phyloP scores from a whole-genome alignment of 2,329 filamentous ascomycete species.

The Corynespora cassiicola region DNA sequence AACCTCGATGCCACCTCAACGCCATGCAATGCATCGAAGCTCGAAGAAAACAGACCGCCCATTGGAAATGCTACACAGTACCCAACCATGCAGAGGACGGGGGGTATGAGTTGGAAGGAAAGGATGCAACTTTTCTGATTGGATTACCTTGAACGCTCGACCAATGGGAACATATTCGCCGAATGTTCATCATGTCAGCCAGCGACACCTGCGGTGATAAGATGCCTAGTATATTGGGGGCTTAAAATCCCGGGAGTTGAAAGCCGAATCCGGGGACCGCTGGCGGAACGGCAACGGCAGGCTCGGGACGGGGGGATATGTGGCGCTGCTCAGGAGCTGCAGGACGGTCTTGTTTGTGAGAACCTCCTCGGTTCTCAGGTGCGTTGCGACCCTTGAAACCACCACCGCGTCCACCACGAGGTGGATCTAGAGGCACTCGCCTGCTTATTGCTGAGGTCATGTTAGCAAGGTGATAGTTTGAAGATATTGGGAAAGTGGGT shows the following conservation, averaged over 20 bases:
- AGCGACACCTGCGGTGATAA: too few species aligned
- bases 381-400: too few species aligned
- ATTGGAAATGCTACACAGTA: slow-evolving; percentile 7
- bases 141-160: slow-evolving; percentile 1
- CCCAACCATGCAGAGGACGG: slow-evolving; percentile 1
- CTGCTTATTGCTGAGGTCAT: slow-evolving; percentile 36
- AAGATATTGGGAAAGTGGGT: too few species aligned
- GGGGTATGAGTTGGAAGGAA: background rate
- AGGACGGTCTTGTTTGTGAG: slow-evolving; percentile 36
- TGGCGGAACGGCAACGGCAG: slow-evolving; percentile 58
- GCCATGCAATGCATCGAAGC: slow-evolving; percentile 21
- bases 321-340: slow-evolving; percentile 37
- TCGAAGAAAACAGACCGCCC: slow-evolving; percentile 1
- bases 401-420: slow-evolving; percentile 21
- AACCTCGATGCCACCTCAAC: too few species aligned
- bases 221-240: slow-evolving; percentile 1
- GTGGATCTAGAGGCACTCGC: slow-evolving; percentile 39
- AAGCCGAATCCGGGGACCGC: slow-evolving; percentile 64
- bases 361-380: slow-evolving; percentile 31
- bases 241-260: slow-evolving; percentile 45
- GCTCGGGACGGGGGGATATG: slow-evolving; percentile 39
- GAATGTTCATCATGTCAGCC: too few species aligned
- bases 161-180: background rate
- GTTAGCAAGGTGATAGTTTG: slow-evolving; percentile 23
- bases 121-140: background rate